These are phyloP conservation scores for Coriolopsis trogii DNA, from an alignment of 1,284 basidiomycete species.

Conservation along the genomic window DNA sequence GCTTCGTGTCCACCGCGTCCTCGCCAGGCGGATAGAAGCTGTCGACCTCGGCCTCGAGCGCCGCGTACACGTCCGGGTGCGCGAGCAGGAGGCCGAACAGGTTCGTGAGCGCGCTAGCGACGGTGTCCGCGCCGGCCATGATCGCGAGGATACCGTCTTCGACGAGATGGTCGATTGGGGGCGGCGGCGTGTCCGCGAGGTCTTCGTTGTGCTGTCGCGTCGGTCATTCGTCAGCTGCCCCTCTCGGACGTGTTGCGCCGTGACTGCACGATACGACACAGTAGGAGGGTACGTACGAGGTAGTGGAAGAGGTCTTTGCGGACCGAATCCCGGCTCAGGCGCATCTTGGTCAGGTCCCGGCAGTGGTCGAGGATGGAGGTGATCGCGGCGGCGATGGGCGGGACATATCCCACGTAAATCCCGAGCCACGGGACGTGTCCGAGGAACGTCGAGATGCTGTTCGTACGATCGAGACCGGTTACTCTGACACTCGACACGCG, in stretches of 20 bases:
- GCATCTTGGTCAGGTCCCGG: conserved; percentile 6
- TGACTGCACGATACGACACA: background rate
- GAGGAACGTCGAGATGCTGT: conserved; percentile 11
- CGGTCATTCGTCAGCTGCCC: too few relatives aligned
- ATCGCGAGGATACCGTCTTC: conserved; percentile 25
- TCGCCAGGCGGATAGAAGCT: conserved; percentile 29
- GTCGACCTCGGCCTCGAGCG: conserved; percentile 33
- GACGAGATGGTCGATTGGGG: conserved; percentile 19
- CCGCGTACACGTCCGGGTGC: conserved; percentile 23
- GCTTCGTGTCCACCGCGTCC: conserved; percentile 26
- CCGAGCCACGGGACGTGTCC: conserved; percentile 24
- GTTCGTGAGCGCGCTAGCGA: conserved; percentile 24
- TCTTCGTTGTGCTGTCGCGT: conserved; percentile 26
- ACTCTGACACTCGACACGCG: background rate
- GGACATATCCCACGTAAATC: conserved; percentile 12
- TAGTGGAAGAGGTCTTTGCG: conserved; percentile 28
- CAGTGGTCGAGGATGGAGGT: conserved; percentile 4
- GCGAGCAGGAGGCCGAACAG: conserved; percentile 28
- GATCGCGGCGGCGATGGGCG: conserved; percentile 10
- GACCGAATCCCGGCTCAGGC: conserved; percentile 12
- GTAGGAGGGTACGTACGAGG: conserved; percentile 5
- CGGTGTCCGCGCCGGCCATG: conserved; percentile 38
- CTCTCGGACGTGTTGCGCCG: too few relatives aligned
- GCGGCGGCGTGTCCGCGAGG: conserved; percentile 13
- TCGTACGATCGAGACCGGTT: background rate